Evolutionary conservation across 2,329 filamentous ascomycete genomes (phyloP), one percentile per base, ranked within the genome.

Genomic region (Aureobasidium zeae): DNA sequence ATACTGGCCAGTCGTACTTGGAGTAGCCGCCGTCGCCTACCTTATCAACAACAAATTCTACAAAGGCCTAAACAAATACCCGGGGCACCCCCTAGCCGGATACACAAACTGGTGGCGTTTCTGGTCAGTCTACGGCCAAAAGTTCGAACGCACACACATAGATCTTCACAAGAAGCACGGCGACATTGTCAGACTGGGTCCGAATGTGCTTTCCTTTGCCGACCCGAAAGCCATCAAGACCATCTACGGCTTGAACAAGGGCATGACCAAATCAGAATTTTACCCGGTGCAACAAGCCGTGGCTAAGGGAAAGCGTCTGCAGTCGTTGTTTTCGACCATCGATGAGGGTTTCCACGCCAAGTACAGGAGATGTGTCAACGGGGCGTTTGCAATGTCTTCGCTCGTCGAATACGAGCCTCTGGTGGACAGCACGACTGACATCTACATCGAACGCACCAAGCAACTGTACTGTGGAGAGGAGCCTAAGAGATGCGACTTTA

Each of bases 171-270:
- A 71, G 11, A 72, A 84, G 53, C 71, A 86, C 63, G 85, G 85
- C 34, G 76, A 83, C 55, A 69, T 89, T 2, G 82, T 91, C 1
- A 73, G 85, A 1, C 63, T 87, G 3, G 85, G 83, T 0, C 85
- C 85, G 1, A 87, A 87, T 50, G 67, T 68, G 0, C 62, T 91
- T 1, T 86, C 81, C 0, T 86, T 91, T 55, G 74, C 81, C 2
- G 74, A 86, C 51, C 83, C 85, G 0, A 74, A 74, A 47, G 82
- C 83, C 0, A 68, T 89, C 52, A 84, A 83, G 62, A 67, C 69
- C 9, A 88, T 91, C 32, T 93, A 91, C 58, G 84, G 84, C 0
- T 63, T 89, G 31, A 89, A 88, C 59, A 88, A 88, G 61, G 83
- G 83, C 0, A 83, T 86, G 52, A 65, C 74, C 35, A 91, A 91